These are phyloP conservation scores for Lagenaria siceraria DNA, from an alignment of 306 rosid genomes.

Conservation along the genomic window DNA sequence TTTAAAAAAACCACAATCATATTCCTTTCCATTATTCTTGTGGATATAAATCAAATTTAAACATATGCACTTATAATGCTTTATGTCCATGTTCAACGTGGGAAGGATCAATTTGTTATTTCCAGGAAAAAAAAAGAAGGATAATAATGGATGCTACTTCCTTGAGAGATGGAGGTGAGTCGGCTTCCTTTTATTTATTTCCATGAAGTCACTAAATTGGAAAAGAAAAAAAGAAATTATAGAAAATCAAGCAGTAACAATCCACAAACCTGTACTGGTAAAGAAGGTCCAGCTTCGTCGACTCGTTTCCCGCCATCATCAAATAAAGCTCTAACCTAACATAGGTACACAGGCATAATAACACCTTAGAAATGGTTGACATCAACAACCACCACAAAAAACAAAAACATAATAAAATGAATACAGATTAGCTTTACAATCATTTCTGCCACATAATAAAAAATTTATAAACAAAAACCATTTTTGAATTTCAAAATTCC, in stretches of 20 bases:
- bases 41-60: neutral
- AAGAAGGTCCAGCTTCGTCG: constrained; percentile 72
- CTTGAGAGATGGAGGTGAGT: neutral
- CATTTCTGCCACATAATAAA: neutral
- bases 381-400: neutral
- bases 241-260: neutral
- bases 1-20: neutral
- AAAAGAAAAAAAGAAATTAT: neutral
- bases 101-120: neutral
- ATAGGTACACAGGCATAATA: neutral
- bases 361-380: constrained; percentile 5
- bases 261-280: constrained; percentile 77
- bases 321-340: constrained; percentile 86
- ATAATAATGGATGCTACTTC: neutral
- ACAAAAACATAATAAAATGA: neutral
- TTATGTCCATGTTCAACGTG: neutral
- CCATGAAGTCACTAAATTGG: neutral
- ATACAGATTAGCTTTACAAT: neutral
- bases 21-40: neutral
- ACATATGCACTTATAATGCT: neutral
- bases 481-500: neutral
- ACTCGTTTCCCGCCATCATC: constrained; percentile 88
- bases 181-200: neutral
- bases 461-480: neutral
- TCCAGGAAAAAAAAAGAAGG: neutral